Base-by-base conservation (phyloP, 2,329 filamentous ascomycete species). In the Erysiphe pulchra region DNA sequence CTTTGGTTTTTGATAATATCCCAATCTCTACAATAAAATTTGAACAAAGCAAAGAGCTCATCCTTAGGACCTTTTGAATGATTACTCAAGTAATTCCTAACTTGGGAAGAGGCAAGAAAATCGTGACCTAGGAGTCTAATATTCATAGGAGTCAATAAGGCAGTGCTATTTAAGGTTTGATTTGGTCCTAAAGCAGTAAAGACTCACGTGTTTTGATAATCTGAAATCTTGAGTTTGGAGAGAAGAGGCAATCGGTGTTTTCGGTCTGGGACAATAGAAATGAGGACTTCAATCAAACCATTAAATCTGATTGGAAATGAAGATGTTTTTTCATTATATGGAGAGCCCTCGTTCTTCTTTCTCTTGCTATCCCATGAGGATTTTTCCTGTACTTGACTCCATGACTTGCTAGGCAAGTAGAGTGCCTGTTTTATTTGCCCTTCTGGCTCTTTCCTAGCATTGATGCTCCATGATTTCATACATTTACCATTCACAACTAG, bases 11-110 rank as follows among this genome's bases (percentile, higher is more conserved):
- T 53, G 11, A 75, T 62, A 46, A 63, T 65, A 10, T 62, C 59
- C 64, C 63, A 67, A 7, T 66, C 69, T 30, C 70, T 64, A 50
- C 75, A 75, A 48, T 75, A 67, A 49, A 74, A 71, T 24, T 62
- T 62, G 48, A 74, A 75, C 0, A 63, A 64, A 4, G 64, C 65
- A 49, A 65, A 73, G 0, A 71, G 71, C 1, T 55, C 60, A 39
- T 72, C 65, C 46, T 62, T 67, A 0, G 67, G 56, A 47, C 75
- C 71, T 18, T 64, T 53, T 71, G 61, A 2, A 69, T 68, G 16
- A 61, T 61, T 16, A 71, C 9, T 20, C 8, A 28, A 36, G 13
- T 2, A 34, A 31, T 42, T 30, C 28, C 24, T 42, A 4, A 31
- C 14, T 42, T 31, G 24, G 8, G 16, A 28, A 5, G 24, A 28